Conservation (phyloP, 805 yeast genomes). For the Nakazawaea molendinolei region DNA sequence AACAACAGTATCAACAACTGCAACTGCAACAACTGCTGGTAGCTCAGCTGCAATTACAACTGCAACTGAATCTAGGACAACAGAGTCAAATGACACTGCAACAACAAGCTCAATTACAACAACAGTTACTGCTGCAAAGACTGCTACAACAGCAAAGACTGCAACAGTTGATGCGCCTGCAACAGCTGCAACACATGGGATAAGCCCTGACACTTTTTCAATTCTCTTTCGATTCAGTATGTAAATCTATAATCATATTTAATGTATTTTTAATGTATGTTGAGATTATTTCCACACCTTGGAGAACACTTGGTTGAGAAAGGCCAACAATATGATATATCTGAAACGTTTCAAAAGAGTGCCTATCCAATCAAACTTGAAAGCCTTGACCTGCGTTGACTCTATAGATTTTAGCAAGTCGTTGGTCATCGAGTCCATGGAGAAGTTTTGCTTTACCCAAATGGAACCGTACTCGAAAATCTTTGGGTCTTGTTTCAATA, state of each 20-base stretch:
- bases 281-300: too few relatives aligned
- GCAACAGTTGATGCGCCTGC: slow-evolving; percentile 14
- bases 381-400: slow-evolving; percentile 5
- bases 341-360: background rate
- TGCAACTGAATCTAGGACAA: background rate
- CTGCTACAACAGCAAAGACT: slow-evolving; percentile 19
- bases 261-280: too few relatives aligned
- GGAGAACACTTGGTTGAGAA: too few relatives aligned
- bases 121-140: slow-evolving; percentile 2
- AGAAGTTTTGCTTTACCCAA: slow-evolving; percentile 33
- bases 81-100: slow-evolving; percentile 8
- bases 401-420: slow-evolving; percentile 18
- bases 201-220: too few relatives aligned
- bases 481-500: background rate
- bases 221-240: too few relatives aligned
- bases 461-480: slow-evolving; percentile 22
- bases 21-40: slow-evolving; percentile 7
- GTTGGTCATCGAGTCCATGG: slow-evolving; percentile 37
- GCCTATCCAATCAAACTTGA: slow-evolving; percentile 8
- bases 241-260: too few relatives aligned
- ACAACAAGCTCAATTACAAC: slow-evolving; percentile 3
- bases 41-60: slow-evolving; percentile 4
- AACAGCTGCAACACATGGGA: slow-evolving; percentile 2
- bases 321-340: too few relatives aligned
- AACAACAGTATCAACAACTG: slow-evolving; percentile 11